A percentile compares a stretch with the other conserved stretches of the same genome.
Conservation (phyloP, 2,329 filamentous ascomycete genomes). For the Trichoderma sp. region DNA sequence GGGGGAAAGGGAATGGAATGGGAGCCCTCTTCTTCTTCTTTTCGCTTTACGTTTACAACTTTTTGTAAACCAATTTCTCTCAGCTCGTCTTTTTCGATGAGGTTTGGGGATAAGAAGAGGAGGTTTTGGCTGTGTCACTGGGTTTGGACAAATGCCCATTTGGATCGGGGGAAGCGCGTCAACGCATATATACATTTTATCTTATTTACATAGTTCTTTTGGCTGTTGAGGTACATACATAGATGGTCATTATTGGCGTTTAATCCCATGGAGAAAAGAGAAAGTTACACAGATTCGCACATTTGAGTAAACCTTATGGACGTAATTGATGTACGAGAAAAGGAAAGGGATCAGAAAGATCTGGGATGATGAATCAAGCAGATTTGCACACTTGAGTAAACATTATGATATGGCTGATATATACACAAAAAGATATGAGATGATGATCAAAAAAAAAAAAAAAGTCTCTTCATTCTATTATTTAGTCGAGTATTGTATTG, state of each 20-base stretch:
- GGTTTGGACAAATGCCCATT: neutral
- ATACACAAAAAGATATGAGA: neutral
- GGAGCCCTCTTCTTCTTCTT: neutral
- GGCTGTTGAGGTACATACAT: neutral
- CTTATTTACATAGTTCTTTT: neutral
- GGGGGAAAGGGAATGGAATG: neutral
- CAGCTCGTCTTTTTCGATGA: neutral
- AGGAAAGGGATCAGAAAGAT: neutral
- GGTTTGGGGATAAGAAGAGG: neutral
- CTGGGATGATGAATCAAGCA: too few species aligned
- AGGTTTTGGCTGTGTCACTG: neutral
- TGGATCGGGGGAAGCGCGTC: neutral
- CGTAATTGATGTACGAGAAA: neutral
- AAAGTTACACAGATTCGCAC: neutral
- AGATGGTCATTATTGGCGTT: neutral
- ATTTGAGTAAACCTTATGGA: too few species aligned
- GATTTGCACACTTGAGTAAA: neutral
- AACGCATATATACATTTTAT: neutral
- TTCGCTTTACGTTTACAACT: neutral
- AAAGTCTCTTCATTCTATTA: neutral
- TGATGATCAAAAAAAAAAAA: neutral
- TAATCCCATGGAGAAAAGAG: neutral
- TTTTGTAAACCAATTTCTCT: neutral
- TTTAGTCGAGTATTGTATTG: neutral
- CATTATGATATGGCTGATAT: neutral